Evolutionary conservation across 106 monocot genomes (phyloP), one percentile per base, ranked within the genome.

Genomic region (Dendrobium catenatum): DNA sequence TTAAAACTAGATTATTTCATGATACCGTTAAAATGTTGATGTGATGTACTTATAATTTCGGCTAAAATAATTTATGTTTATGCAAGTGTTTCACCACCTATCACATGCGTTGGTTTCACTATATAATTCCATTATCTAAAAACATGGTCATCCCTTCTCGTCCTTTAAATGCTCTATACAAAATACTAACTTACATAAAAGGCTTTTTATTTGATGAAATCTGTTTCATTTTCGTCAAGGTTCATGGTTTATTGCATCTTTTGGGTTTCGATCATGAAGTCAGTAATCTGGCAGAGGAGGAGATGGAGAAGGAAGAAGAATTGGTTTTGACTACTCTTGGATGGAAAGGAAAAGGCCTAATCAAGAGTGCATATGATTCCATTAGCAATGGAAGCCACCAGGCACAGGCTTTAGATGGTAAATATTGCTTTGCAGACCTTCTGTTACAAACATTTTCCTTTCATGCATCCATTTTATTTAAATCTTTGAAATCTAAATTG

Each of bases 271-370:
- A 93, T 87, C 96, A 96, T 68, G 93, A 96, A 75, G 70, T 89
- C 27, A 88, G 88, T 83, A 81, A 86, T 68, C 85, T 90, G 55
- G 91, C 93, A 83, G 91, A 93, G 80, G 79, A 24, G 61, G 96
- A 96, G 89, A 93, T 96, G 93, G 90, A 93, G 82, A 87, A 82
- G 68, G 96, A 93, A 79, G 96, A 93, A 77, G 88, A 88, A 68
- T 81, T 93, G 72, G 78, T 96, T 84, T 86, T 99, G 80, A 90
- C 87, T 47, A 90, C 78, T 85, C 93, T 99, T 84, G 91, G 93
- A 77, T 99, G 99, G 99, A 95, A 90, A 90, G 93, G 90, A 67
- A 95, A 93, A 81, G 93, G 93, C 48, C 47, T 99, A 73, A 95
- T 91, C 73, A 95, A 88, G 79, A 89, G 85, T 77, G 77, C 82